Base-by-base conservation (phyloP, 768 basidiomycete genomes). In the Tylopilus vinaceipallidus region DNA sequence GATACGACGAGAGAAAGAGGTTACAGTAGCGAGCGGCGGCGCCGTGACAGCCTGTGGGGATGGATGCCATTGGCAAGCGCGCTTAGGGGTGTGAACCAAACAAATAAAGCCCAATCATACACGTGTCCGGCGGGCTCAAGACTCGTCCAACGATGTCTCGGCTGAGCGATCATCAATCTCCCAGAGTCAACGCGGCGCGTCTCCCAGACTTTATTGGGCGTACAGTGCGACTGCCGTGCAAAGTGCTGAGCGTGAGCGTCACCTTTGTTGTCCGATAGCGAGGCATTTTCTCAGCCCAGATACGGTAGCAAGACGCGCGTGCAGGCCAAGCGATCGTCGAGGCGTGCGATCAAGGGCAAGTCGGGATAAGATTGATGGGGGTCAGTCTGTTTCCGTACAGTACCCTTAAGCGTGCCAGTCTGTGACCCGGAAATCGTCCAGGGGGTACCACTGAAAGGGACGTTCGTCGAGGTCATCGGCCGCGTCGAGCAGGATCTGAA, bases 381-480 rank as follows among this genome's bases (percentile, higher is more conserved):
- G 83, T 82, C 39, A n/a, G 58, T 71, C 47, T 24, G 23, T 52
- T 33, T 27, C 20, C 29, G 20, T 37, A n/a, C 24, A n/a, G n/a
- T n/a, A n/a, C 19, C 26, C 19, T 29, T 38, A 9, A 19, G n/a
- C n/a, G n/a, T n/a, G 16, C 43, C 43, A 17, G 29, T 42, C 49
- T 26, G 52, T 11, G 7, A 20, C 6, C n/a, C n/a, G n/a, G n/a
- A n/a, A 29, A 40, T 38, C 26, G 24, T 33, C 34, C 46, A 80
- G 76, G 74, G 72, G 49, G 62, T 73, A 22, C 66, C 73, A 39
- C 68, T 84, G 44, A 66, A 68, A 2, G 81, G 80, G 44, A 69
- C 77, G 3, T 89, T 70, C 53, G 71, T 86, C 40, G 89, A 91
- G 63, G 70, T 91, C 45, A 75, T 91, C 26, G 88, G 87, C 6